Conservation (phyloP, 2,329 filamentous ascomycete genomes). For the Venturia aucupariae region DNA sequence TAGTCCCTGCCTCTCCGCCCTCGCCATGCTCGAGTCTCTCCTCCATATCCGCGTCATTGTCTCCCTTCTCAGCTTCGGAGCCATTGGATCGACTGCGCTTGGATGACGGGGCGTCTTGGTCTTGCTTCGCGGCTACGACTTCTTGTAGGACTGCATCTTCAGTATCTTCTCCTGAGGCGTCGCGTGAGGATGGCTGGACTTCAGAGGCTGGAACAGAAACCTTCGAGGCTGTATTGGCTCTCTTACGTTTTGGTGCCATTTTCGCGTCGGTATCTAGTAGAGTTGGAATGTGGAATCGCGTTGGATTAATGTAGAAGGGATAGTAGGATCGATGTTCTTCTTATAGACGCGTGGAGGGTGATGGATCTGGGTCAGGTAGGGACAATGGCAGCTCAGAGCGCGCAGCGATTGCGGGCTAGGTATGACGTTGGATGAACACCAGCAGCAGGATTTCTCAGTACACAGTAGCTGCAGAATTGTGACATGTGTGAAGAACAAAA, state of each 20-base stretch:
- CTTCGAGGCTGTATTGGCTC: constrained; percentile 46
- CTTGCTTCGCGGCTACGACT: constrained; percentile 49
- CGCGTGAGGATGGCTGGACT: constrained; percentile 62
- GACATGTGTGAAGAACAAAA: not conserved
- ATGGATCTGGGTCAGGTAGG: not conserved
- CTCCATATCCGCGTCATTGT: constrained; percentile 29
- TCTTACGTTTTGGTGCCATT: constrained; percentile 64
- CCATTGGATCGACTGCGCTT: constrained; percentile 64
- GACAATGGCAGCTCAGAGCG: not conserved
- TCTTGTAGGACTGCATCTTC: constrained; percentile 58
- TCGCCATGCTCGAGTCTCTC: constrained; percentile 31
- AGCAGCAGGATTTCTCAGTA: not conserved
- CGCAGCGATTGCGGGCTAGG: not conserved
- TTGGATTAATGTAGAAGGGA: not conserved
- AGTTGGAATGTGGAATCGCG: not conserved
- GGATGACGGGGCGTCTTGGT: constrained; percentile 46
- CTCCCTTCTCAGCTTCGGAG: constrained; percentile 61
- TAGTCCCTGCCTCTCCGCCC: constrained; percentile 39
- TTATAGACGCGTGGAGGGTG: not conserved
- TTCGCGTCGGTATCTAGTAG: not conserved
- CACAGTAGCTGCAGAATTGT: not conserved
- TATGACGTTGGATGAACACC: not conserved
- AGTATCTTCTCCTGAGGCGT: constrained; percentile 74
- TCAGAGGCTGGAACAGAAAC: constrained; percentile 24
- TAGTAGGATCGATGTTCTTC: not conserved